Base-by-base conservation (phyloP, 2,329 filamentous ascomycete species). In the Epicoccum sorghinum region DNA sequence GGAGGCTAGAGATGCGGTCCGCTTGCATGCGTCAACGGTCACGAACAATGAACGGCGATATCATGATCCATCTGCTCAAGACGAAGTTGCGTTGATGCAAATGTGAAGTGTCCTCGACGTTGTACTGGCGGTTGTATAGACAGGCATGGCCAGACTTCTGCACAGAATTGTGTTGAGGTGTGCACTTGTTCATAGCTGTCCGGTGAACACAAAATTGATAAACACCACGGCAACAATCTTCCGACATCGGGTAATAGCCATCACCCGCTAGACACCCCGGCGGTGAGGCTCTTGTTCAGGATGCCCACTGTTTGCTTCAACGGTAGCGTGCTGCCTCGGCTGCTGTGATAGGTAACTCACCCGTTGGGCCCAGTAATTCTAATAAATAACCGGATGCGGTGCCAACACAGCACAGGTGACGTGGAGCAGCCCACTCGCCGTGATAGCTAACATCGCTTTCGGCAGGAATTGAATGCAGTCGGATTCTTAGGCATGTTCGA, bases 231-330 rank as follows among this genome's bases (percentile, higher is more conserved):
- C 41, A 55, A 46, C 47, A 33, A 49, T 49, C 41, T 39, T 32
- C 52, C 52, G 52, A 50, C 41, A 41, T 46, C 22, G 46, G 46
- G 32, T 46, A 38, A 36, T 25, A 32, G 36, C 41, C n/a, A 47
- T 39, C 24, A 14, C 22, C 18, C 30, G 22, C 36, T 46, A 25
- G 22, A 13, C 24, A 27, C 30, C 45, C 46, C 45, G 46, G 46
- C 52, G 52, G 52, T 55, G 52, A 55, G 52, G 52, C 52, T 55
- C 52, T 55, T 36, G 46, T 55, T 36, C 42, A 36, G 40, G 52
- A 55, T 50, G 41, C 23, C 46, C 52, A 55, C 46, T 50, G 46
- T 47, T 50, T 46, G 41, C 36, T 36, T 55, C 52, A 47, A 55
- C 52, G 52, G 52, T 50, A 50, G 52, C 36, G 49, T 30, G 52